Conservation (phyloP, 1,139 yeast species). For the Petasospora fabianii region DNA sequence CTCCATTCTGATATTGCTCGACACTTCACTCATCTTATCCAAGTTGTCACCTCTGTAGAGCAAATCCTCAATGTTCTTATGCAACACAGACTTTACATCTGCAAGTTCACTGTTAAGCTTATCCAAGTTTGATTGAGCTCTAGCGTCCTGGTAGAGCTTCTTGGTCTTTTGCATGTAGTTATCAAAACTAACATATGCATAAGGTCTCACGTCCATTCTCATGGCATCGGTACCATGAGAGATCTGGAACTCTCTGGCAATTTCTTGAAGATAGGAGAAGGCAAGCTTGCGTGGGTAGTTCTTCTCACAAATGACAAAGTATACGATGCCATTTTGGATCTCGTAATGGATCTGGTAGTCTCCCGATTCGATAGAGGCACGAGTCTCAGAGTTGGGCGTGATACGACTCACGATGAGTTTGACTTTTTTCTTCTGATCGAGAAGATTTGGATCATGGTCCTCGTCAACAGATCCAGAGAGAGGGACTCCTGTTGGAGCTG, state of each 20-base stretch:
- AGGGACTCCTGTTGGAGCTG: constrained; percentile 58
- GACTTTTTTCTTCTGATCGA: constrained; percentile 81
- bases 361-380: constrained; percentile 77
- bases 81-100: constrained; percentile 93
- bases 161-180: constrained; percentile 81
- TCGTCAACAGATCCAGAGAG: constrained; percentile 93
- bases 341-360: constrained; percentile 71
- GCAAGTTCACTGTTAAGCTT: constrained; percentile 81
- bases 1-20: constrained; percentile 74
- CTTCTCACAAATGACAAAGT: constrained; percentile 70
- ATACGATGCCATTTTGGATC: constrained; percentile 60
- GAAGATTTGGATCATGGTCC: constrained; percentile 50
- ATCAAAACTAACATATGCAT: constrained; percentile 85
- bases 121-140: constrained; percentile 87
- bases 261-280: constrained; percentile 78
- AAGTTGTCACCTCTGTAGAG: constrained; percentile 92
- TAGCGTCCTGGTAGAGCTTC: constrained; percentile 82
- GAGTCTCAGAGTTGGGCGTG: constrained; percentile 76
- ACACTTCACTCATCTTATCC: constrained; percentile 88
- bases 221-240: constrained; percentile 74
- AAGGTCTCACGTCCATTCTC: constrained; percentile 69
- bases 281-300: constrained; percentile 87
- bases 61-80: constrained; percentile 91
- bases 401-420: constrained; percentile 74
- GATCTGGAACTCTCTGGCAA: constrained; percentile 76